Base-by-base conservation (phyloP, 2,329 filamentous ascomycete species). In the Incumbomyces lentus region DNA sequence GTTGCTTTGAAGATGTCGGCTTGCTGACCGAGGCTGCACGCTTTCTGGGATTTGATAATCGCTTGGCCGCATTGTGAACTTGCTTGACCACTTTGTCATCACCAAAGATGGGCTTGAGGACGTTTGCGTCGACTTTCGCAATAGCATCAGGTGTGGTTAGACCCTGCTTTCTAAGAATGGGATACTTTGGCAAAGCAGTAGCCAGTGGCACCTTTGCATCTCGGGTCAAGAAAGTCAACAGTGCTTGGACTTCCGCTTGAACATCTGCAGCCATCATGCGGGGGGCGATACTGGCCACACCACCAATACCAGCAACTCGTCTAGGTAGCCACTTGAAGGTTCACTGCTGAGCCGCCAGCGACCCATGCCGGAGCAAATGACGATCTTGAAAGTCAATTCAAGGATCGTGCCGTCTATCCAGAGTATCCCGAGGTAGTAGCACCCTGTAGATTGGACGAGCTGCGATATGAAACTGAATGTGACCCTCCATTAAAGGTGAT, bases 31-130 rank as follows among this genome's bases (percentile, higher is more conserved):
- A 58, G 3, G 69, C 61, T 39, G 56, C 53, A 18, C 76, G 71
- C 57, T 80, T 80, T 60, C 76, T 80, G n/a, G 55, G 52, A 41
- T 55, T 58, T 3, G 65, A 68, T 2, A 71, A 62, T 18, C 29
- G 16, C 61, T 78, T 79, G 2, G 76, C 74, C 29, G 76, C 75
- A 53, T 72, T 74, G 38, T 73, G 62, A 12, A 79, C 66, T 58
- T 78, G 73, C 54, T 76, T 78, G 12, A 73, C 68, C 3, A 71
- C 35, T 55, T 79, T 79, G 6, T 75, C 70, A 46, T 79, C 75
- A 39, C 58, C 52, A 50, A 69, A 68, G 26, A 68, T 59, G n/a
- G 59, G 49, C 49, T 69, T 64, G 12, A 80, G 53, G 2, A 53
- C 60, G 36, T 63, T 57, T 16, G 71, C 49, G 29, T 72, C 64